These are phyloP conservation scores for Exsudoporus frostii DNA, from an alignment of 768 basidiomycete species.

Conservation along the genomic window DNA sequence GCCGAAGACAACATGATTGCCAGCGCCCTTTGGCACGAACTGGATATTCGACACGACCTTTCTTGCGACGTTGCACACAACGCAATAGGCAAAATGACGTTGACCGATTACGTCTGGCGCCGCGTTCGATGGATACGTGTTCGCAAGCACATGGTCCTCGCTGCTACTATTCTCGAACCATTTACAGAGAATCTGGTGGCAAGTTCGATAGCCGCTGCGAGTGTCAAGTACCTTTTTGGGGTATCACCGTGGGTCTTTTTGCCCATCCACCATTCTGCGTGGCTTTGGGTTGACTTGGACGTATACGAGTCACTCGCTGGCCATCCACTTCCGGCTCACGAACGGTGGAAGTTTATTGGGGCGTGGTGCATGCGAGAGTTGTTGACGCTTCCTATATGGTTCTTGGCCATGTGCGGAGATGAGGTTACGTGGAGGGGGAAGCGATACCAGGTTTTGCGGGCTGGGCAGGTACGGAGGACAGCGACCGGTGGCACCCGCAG, in stretches of 20 bases:
- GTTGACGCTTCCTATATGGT: constrained; percentile 85
- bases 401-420: constrained; percentile 75
- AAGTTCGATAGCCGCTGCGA: constrained; percentile 59
- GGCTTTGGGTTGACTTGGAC: constrained; percentile 79
- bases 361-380: constrained; percentile 83
- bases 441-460: constrained; percentile 66
- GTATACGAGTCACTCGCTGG: constrained; percentile 77
- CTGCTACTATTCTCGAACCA: constrained; percentile 86
- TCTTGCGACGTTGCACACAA: constrained; percentile 90
- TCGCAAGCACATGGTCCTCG: constrained; percentile 87
- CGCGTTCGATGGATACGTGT: constrained; percentile 97
- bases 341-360: constrained; percentile 56
- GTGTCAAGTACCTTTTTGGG: constrained; percentile 48
- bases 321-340: constrained; percentile 49
- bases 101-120: constrained; percentile 82
- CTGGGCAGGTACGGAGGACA: constrained; percentile 61
- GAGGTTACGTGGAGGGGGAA: constrained; percentile 87
- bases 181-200: constrained; percentile 84
- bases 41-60: constrained; percentile 82
- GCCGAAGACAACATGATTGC: constrained; percentile 99
- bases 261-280: constrained; percentile 57
- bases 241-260: constrained; percentile 54
- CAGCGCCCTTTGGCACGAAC: constrained; percentile 87
- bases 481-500: constrained; percentile 8
- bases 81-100: constrained; percentile 82